These are phyloP conservation scores for Beta vulgaris DNA, from an alignment of 148 eudicot genomes.

Conservation along the genomic window DNA sequence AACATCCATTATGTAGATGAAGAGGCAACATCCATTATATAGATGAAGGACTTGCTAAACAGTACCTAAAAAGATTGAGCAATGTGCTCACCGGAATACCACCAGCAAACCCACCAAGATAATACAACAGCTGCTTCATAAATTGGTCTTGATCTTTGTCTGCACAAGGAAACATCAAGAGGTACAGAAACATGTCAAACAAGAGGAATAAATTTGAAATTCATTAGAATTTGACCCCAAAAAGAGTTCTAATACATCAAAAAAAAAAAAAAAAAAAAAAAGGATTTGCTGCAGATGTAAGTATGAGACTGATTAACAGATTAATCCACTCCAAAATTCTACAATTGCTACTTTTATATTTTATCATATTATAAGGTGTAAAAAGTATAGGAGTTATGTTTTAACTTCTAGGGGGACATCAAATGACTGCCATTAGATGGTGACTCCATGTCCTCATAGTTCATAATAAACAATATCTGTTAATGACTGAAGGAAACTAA, in stretches of 20 bases:
- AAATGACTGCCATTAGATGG: not conserved
- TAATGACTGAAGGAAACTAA: no score
- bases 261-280: not conserved
- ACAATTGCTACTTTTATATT: not conserved
- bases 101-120: constrained; percentile 88
- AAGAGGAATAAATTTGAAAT: constrained; percentile 5
- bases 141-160: constrained; percentile 97
- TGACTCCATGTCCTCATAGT: not conserved
- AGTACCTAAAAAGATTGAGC: constrained; percentile 82
- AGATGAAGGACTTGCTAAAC: constrained; percentile 40
- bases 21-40: constrained; percentile 23
- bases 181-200: constrained; percentile 11
- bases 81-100: constrained; percentile 99
- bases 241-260: not conserved
- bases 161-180: constrained; percentile 21
- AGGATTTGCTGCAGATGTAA: not conserved
- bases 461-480: no score
- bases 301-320: not conserved
- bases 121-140: constrained; percentile 77
- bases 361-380: not conserved
- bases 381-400: not conserved
- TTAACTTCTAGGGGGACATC: not conserved
- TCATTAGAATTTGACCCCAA: not conserved
- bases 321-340: not conserved
- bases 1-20: constrained; percentile 22